Base-by-base conservation (phyloP, 139 green algal species). In the Pseudopediastrum boryanum region DNA sequence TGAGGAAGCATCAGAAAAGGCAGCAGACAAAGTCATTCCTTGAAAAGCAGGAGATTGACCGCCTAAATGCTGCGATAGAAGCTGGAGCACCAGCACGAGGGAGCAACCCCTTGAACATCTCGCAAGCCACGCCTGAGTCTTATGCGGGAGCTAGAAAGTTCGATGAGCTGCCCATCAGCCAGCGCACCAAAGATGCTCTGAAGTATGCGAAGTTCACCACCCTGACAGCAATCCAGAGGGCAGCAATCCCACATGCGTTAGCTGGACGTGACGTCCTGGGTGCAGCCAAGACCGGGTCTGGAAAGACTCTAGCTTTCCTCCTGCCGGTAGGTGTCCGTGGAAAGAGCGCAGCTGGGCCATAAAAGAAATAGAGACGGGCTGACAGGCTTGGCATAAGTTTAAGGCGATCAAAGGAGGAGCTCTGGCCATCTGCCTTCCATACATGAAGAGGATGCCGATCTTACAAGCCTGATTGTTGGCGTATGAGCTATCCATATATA, bases 301-400 rank as follows among this genome's bases (percentile, higher is more conserved):
- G 95, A 44, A 99, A 99, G 85, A 99, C 96, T 1, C 85, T 99
- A 21, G 85, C 94, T 7, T 99, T 99, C 84, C 73, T 98, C 10
- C 87, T 99, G 7, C 95, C 96, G 38, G 87, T 97, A 68, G 84
- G 88, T 46, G 35, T 41, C 35, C 23, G 64, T 50, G 51, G 9
- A 33, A 48, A 52, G 1, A 21, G 25, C 29, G 16, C 31, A 74
- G 29, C 31, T 59, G 16, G 29, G 29, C 23, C 23, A 43, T 70
- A n/a, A 23, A 19, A 19, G 29, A 43, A 23, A 70, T 27, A 39
- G 16, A 39, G 23, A 16, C 61, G 23, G 61, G 29, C 27, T n/a
- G n/a, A n/a, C n/a, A n/a, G n/a, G n/a, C n/a, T n/a, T n/a, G n/a
- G n/a, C n/a, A n/a, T n/a, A n/a, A n/a, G n/a, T n/a, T n/a, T n/a